These are phyloP conservation scores for Eucommia ulmoides DNA, from an alignment of 257 asterid genomes.

Conservation along the genomic window DNA sequence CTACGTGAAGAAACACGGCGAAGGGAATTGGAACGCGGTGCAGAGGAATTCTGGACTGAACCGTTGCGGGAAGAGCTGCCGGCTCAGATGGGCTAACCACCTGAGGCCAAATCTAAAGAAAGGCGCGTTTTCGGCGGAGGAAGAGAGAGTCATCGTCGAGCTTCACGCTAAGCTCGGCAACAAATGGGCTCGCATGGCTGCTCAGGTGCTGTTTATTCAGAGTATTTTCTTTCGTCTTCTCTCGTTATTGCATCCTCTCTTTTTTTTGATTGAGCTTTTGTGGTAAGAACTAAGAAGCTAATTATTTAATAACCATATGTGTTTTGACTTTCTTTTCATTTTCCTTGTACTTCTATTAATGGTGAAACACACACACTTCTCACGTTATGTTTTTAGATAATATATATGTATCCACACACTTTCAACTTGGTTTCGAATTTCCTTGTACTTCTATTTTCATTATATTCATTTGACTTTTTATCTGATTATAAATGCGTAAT, in stretches of 20 bases:
- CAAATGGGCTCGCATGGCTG: conserved; percentile 44
- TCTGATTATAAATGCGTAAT: no score
- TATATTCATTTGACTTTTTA: no score
- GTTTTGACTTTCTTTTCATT: not conserved
- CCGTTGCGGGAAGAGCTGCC: conserved; percentile 51
- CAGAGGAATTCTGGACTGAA: conserved; percentile 49
- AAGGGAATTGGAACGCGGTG: conserved; percentile 73
- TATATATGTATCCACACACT: not conserved
- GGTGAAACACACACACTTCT: no score
- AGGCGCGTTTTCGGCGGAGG: conserved; percentile 23
- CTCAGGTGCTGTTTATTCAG: conserved; percentile 17
- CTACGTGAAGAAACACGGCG: conserved; percentile 50
- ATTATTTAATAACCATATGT: not conserved
- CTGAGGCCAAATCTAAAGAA: conserved; percentile 31
- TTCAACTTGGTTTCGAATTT: not conserved
- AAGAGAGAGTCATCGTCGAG: conserved; percentile 24
- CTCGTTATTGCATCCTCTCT: not conserved
- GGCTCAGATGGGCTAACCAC: conserved; percentile 36
- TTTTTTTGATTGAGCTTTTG: not conserved
- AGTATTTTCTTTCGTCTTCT: not conserved
- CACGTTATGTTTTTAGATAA: not conserved
- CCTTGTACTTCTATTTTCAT: not conserved
- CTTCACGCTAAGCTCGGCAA: conserved; percentile 30
- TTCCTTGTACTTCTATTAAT: no score
- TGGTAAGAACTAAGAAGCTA: not conserved